A percentile compares a stretch with the other conserved stretches of the same genome.
phyloP scores from a whole-genome alignment of 1,284 basidiomycete species.

The Sporisorium scitamineum region DNA sequence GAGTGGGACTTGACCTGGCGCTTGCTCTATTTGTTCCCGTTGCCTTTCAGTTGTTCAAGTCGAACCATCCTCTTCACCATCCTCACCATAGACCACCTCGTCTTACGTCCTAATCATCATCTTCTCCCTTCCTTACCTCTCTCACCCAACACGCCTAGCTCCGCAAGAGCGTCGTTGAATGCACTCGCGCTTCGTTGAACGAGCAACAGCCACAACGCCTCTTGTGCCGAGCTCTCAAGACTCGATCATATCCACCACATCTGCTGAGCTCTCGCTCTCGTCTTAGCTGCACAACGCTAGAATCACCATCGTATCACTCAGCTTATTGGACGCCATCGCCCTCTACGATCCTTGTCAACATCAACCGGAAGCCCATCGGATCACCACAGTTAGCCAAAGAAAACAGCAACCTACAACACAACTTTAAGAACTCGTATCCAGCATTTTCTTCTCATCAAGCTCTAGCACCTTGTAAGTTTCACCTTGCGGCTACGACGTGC shows the following conservation, averaged over 20 bases:
- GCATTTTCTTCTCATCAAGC: background rate
- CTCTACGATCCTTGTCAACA: background rate
- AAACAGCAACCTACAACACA: background rate
- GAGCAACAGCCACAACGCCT: constrained; percentile 1
- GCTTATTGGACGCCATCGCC: background rate
- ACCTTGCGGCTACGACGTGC: background rate
- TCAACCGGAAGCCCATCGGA: background rate
- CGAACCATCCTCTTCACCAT: background rate
- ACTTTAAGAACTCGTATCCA: background rate
- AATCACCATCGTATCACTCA: background rate
- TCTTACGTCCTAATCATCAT: background rate
- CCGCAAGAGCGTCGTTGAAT: constrained; percentile 2
- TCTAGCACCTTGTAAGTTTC: background rate
- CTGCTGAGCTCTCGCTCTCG: background rate
- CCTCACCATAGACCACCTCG: constrained; percentile 3
- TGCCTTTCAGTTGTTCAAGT: background rate
- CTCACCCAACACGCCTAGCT: background rate
- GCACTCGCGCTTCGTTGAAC: background rate
- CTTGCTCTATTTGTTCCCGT: background rate
- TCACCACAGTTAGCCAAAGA: background rate
- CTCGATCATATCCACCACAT: background rate
- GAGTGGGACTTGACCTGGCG: background rate
- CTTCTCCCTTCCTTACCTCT: background rate
- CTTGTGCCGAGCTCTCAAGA: background rate
- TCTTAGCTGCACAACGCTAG: background rate